A percentile compares a stretch with the other conserved stretches of the same genome.
Evolutionary conservation across 2,329 filamentous ascomycete genomes (phyloP).

Genomic region (Stagonosporopsis cucurbitacearum): DNA sequence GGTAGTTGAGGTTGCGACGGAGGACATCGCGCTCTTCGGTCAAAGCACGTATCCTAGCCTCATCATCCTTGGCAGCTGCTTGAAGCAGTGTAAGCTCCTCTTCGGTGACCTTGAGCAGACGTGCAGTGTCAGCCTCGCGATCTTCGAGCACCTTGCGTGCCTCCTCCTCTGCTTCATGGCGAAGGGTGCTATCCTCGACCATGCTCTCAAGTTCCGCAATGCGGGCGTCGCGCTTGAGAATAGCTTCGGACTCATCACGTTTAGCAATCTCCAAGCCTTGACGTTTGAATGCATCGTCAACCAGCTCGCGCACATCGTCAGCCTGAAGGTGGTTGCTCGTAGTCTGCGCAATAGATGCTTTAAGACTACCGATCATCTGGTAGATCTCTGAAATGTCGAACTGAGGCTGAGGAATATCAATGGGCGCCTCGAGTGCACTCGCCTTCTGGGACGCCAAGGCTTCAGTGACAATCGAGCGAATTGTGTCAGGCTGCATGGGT

Average conservation of each 20-base stretch:
- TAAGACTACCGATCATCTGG: conserved; percentile 56
- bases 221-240: conserved; percentile 42
- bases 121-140: conserved; percentile 53
- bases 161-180: conserved; percentile 51
- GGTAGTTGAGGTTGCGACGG: conserved; percentile 49
- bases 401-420: conserved; percentile 46
- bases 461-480: conserved; percentile 45
- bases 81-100: conserved; percentile 57
- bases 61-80: conserved; percentile 52
- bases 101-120: conserved; percentile 57
- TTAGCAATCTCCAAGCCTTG: conserved; percentile 40
- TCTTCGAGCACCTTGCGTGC: conserved; percentile 52
- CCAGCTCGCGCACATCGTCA: conserved; percentile 50
- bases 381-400: conserved; percentile 54
- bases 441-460: conserved; percentile 43
- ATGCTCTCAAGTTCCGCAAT: conserved; percentile 46
- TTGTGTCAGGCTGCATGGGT: conserved; percentile 42
- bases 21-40: conserved; percentile 52
- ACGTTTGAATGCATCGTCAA: conserved; percentile 47
- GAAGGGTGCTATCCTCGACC: conserved; percentile 43
- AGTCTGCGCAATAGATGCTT: conserved; percentile 55
- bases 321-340: conserved; percentile 54
- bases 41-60: conserved; percentile 50
- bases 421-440: conserved; percentile 37
- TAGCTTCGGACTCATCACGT: conserved; percentile 38